phyloP scores from a whole-genome alignment of 352 stramenopile species.

The Aphanomyces stellatus region DNA sequence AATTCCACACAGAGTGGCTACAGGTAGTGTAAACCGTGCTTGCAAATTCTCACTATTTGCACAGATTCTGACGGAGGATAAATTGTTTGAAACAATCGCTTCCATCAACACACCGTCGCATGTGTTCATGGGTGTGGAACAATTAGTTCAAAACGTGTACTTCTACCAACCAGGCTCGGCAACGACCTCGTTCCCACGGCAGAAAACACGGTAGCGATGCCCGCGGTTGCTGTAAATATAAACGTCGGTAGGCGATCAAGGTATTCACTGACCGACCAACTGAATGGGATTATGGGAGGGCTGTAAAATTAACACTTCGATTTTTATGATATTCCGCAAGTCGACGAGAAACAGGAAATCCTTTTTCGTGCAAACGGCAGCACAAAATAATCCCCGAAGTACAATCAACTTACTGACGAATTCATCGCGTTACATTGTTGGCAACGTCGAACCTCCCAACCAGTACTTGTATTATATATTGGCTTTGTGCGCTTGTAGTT shows the following conservation, averaged over 20 bases:
- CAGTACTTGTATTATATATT: too few relatives aligned
- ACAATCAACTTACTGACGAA: too few relatives aligned
- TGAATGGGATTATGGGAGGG: background rate
- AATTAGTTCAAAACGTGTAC: constrained; percentile 76
- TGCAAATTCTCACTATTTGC: background rate
- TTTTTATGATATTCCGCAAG: background rate
- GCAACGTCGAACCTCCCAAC: too few relatives aligned
- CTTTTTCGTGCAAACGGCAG: background rate
- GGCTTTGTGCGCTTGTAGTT: too few relatives aligned
- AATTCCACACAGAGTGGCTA: constrained; percentile 56
- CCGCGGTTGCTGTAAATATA: background rate
- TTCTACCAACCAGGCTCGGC: constrained; percentile 48
- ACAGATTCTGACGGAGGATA: constrained; percentile 50
- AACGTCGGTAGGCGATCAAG: background rate
- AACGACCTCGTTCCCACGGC: background rate
- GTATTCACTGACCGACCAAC: constrained; percentile 1
- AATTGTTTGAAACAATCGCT: constrained; percentile 56
- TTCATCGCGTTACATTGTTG: too few relatives aligned
- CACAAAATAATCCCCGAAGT: too few relatives aligned
- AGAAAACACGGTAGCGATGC: background rate
- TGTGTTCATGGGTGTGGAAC: constrained; percentile 58
- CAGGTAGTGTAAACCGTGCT: constrained; percentile 6
- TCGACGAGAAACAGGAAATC: background rate
- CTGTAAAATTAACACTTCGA: background rate
- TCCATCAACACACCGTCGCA: constrained; percentile 54